Base-by-base conservation (phyloP, 441 rosid genomes). In the Populus trichocarpa region DNA sequence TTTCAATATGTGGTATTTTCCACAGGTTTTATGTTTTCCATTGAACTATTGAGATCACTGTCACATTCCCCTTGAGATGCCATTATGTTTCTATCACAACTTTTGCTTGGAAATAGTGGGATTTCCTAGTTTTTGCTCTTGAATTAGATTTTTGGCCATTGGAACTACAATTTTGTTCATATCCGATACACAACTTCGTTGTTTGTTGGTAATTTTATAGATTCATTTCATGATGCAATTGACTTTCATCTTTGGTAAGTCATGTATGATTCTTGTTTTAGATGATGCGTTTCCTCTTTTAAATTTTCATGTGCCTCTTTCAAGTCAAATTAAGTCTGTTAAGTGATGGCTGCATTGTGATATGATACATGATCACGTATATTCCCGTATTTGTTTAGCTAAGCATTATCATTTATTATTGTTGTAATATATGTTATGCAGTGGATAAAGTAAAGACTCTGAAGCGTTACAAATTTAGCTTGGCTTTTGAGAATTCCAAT, bases 401-500 rank as follows among this genome's bases (percentile, higher is more conserved):
- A 57, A 57, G 20, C 32, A 65, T 23, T 25, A 13, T 10, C 20
- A 11, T 66, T 23, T 66, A 26, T 40, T 69, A 53, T 30, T 74
- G 25, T 33, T 70, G 36, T n/a, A 9, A 23, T 32, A 26, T 67
- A 35, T 70, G 68, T 83, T 81, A 68, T 84, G 84, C 90, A 91
- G 98, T 92, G 84, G 90, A 90, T 83, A 96, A 94, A 85, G 93
- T 92, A 65, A 92, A 90, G 86, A 78, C 98, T 74, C 88, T 94
- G 79, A 94, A 87, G 80, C 93, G 28, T 61, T 96, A 96, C 82
- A 94, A 89, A 81, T 94, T 92, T 85, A 96, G 98, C 86, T 81
- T 96, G 86, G 98, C 99, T 77, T 94, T 92, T 82, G 99, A 94
- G 89, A 96, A 96, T 79, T 94, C 99, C 26, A 96, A 94, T 32